Percentiles rank a stretch among this genome's conserved stretches.
Evolutionary conservation across 2,329 filamentous ascomycete genomes (phyloP).

Genomic region (Canariomyces notabilis): DNA sequence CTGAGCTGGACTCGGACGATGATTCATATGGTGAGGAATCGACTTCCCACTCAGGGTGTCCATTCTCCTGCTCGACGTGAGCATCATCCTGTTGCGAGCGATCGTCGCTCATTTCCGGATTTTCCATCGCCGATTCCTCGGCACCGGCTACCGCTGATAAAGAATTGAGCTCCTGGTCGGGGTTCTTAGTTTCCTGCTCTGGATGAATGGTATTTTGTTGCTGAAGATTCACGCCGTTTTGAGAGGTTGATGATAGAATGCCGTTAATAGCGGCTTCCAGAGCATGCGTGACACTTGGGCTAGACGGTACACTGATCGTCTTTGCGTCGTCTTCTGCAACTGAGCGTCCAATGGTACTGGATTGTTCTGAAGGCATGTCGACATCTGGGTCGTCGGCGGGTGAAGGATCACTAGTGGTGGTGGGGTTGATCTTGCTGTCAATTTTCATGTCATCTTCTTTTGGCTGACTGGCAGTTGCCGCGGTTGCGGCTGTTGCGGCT

Average conservation of each 20-base stretch:
- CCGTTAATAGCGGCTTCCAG: constrained; percentile 42
- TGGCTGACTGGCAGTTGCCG: background rate
- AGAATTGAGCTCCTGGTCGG: too few relatives aligned
- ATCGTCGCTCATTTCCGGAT: too few relatives aligned
- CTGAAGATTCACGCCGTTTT: constrained; percentile 2
- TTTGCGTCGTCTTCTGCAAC: constrained; percentile 4
- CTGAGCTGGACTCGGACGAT: constrained; percentile 54
- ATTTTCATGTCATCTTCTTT: constrained; percentile 12
- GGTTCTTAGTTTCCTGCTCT: constrained; percentile 36
- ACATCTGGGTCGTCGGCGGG: background rate
- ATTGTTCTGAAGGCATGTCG: background rate
- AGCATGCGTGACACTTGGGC: constrained; percentile 38
- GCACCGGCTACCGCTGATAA: background rate
- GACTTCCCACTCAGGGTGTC: constrained; percentile 74
- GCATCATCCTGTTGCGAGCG: constrained; percentile 3
- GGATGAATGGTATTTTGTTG: constrained; percentile 6
- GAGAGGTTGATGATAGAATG: constrained; percentile 24
- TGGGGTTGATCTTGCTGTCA: constrained; percentile 3
- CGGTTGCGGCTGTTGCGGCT: background rate
- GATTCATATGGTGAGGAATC: constrained; percentile 74
- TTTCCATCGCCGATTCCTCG: background rate
- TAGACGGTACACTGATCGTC: constrained; percentile 21
- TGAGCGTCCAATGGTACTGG: background rate
- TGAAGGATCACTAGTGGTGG: background rate
- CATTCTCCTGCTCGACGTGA: constrained; percentile 18